Base-by-base conservation (phyloP, 257 asterid species). In the Solanum chiquidenum region DNA sequence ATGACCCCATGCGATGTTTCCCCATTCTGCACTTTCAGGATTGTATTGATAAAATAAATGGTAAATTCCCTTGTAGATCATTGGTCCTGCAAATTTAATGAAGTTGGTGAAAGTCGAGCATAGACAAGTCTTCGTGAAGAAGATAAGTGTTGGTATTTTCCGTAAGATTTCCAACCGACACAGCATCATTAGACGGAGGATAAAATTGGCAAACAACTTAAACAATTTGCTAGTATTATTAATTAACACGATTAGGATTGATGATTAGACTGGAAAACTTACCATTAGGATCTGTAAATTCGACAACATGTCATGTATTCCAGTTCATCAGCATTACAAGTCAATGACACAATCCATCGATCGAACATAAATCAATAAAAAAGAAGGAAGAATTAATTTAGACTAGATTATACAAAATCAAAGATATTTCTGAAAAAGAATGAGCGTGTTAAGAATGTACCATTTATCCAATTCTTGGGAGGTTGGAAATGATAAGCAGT, bases 231-330 rank as follows among this genome's bases (percentile, higher is more conserved):
- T 12, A 37, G 1, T 23, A 23, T 13, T 37, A 37, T 21, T 35
- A 73, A 49, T 73, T 34, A 10, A 4, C 38, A 73, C 9, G 7
- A 20, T 62, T 1, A 64, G 25, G 9, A 12, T 25, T 11, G 11
- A 75, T 12, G 3, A 40, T n/a, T 12, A 40, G n/a, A 76, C 14
- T 7, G 11, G 62, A 77, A 33, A 60, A 76, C 89, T 89, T 87
- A 94, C 96, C 98, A 92, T 94, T 93, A 86, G 98, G 98, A 91
- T 94, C 98, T 94, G 91, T 55, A 34, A 87, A 86, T 77, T 33
- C n/a, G 0, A 75, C 13, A 3, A 13, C 62, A 77, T 37, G 33
- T 3, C 42, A 55, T 55, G 64, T 76, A 23, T 76, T 55, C 84
- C 58, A 76, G 34, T 76, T 38, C 84, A 38, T 1, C 83, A 75